phyloP scores from a whole-genome alignment of 345 rosid species.

The Populus simonii region DNA sequence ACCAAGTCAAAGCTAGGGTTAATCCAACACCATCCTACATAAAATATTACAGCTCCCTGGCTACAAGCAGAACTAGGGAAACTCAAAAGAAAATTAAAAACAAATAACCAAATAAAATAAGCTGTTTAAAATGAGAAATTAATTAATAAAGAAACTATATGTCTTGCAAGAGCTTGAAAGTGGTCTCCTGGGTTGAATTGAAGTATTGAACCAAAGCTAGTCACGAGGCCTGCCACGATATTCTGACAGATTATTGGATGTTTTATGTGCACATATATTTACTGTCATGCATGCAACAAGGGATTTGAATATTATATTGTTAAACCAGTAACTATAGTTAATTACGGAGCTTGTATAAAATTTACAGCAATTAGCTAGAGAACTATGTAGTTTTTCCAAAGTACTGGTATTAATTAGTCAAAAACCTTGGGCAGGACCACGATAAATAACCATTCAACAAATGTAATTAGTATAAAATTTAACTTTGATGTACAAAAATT shows the following conservation, averaged over 20 bases:
- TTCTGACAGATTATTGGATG: neutral
- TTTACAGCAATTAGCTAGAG: neutral
- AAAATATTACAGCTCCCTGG: slow-evolving; percentile 24
- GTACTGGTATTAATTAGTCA: neutral
- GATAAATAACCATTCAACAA: neutral
- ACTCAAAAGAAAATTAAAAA: slow-evolving; percentile 10
- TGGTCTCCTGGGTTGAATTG: slow-evolving; percentile 3
- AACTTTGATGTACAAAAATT: too few species aligned
- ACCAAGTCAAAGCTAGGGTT: slow-evolving; percentile 44
- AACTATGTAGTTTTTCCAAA: neutral
- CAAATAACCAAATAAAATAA: neutral
- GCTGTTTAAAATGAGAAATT: neutral
- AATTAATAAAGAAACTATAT: neutral
- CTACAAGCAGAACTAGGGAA: slow-evolving; percentile 33
- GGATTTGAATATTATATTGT: neutral
- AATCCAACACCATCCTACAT: slow-evolving; percentile 17
- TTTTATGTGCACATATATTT: neutral
- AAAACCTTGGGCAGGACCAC: neutral
- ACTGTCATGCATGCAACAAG: neutral
- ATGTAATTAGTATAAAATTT: too few species aligned
- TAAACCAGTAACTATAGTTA: neutral
- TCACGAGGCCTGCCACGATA: neutral
- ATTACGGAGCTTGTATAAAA: neutral
- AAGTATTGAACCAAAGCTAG: neutral
- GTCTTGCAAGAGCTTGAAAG: slow-evolving; percentile 19